phyloP scores from a whole-genome alignment of 1,139 yeast genomes.

The Komagataea norvegica region DNA sequence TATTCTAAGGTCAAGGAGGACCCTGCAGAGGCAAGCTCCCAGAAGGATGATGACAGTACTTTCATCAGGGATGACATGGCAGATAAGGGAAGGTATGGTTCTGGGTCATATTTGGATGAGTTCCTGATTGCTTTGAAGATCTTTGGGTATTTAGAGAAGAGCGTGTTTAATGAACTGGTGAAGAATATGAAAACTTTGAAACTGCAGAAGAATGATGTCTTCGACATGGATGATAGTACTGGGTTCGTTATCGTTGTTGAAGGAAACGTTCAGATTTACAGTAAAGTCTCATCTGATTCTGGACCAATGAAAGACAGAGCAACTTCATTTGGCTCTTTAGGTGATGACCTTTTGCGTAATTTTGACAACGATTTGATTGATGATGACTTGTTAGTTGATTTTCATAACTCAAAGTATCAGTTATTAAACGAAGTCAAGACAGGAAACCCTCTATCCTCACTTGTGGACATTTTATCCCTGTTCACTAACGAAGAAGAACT shows the following conservation, averaged over 20 bases:
- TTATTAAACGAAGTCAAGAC: conserved; percentile 78
- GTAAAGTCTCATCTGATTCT: conserved; percentile 31
- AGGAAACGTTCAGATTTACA: conserved; percentile 79
- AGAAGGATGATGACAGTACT: conserved; percentile 14
- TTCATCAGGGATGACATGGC: conserved; percentile 24
- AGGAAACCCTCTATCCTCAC: conserved; percentile 81
- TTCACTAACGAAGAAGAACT: conserved; percentile 41
- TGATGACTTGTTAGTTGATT: conserved; percentile 17
- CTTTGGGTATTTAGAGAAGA: conserved; percentile 86
- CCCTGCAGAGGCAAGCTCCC: conserved; percentile 1
- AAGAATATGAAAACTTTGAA: conserved; percentile 89
- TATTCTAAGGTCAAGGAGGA: conserved; percentile 51
- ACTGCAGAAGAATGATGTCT: conserved; percentile 68
- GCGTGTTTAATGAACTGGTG: conserved; percentile 89
- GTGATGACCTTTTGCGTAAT: conserved; percentile 11
- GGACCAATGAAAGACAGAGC: conserved; percentile 4
- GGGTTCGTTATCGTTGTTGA: conserved; percentile 96
- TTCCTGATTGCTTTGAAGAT: conserved; percentile 87
- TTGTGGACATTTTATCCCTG: conserved; percentile 73
- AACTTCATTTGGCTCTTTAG: conserved; percentile 5
- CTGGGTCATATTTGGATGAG: conserved; percentile 73
- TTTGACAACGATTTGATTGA: conserved; percentile 31
- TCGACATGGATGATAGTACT: conserved; percentile 64
- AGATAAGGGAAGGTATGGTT: conserved; percentile 39
- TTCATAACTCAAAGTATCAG: conserved; percentile 46